Percentiles rank a stretch among this genome's conserved stretches.
phyloP scores from a whole-genome alignment of 257 asterid species.

The Solanum clarkiae region DNA sequence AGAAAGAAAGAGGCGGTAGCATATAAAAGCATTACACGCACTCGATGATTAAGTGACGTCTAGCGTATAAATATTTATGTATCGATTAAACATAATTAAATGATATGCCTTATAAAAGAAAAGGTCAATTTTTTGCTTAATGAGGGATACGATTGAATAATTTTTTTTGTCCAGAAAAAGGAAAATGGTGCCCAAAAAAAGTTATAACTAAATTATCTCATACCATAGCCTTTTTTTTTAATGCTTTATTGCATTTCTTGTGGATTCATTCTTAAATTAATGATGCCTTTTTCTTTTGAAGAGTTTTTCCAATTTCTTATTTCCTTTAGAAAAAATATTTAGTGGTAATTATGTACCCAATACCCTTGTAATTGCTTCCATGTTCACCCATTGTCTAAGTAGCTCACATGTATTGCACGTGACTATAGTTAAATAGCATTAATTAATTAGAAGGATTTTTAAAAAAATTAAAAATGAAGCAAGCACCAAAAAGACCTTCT shows the following conservation, averaged over 20 bases:
- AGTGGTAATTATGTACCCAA: neutral
- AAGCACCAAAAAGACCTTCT: neutral
- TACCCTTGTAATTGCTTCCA: neutral
- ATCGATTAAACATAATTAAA: neutral
- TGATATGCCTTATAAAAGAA: neutral
- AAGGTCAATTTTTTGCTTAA: neutral
- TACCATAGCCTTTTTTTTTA: neutral
- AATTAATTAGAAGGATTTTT: neutral
- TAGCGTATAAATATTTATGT: neutral
- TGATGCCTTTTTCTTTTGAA: neutral
- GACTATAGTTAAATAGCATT: neutral
- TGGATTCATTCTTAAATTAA: neutral
- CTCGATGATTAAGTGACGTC: neutral
- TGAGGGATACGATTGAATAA: neutral
- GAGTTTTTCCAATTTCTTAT: neutral
- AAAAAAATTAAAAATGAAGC: neutral
- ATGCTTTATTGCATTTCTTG: neutral
- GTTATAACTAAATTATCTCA: neutral
- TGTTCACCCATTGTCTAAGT: neutral
- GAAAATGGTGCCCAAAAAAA: neutral
- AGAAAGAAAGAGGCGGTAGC: neutral
- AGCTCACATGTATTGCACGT: neutral
- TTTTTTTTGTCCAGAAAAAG: neutral
- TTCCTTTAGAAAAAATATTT: neutral
- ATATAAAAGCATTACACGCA: neutral